These are phyloP conservation scores for Tulasnella sp. DNA, from an alignment of 768 basidiomycete species.

Conservation along the genomic window DNA sequence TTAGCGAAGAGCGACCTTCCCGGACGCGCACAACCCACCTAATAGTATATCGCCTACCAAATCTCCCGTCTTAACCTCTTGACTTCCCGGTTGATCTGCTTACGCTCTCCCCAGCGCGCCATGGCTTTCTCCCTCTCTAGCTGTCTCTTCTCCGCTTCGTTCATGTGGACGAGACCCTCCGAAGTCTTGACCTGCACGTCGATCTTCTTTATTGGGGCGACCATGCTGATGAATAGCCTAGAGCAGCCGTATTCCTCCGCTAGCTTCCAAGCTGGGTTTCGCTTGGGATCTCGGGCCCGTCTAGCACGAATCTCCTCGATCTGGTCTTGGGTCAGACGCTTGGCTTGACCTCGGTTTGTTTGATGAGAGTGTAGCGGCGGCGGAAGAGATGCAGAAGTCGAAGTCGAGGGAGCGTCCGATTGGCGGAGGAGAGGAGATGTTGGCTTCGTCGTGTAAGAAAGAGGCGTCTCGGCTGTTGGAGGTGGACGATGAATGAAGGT, in stretches of 20 bases:
- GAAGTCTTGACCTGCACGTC: neutral
- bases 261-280: constrained; percentile 52
- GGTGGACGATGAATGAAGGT: constrained; percentile 83
- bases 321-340: constrained; percentile 39
- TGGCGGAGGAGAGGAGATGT: constrained; percentile 56
- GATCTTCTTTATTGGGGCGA: constrained; percentile 48
- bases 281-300: constrained; percentile 42
- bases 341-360: constrained; percentile 19
- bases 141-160: constrained; percentile 34
- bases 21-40: neutral
- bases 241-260: constrained; percentile 70
- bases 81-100: constrained; percentile 49
- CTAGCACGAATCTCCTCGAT: constrained; percentile 48
- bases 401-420: constrained; percentile 12
- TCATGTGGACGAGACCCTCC: constrained; percentile 26
- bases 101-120: constrained; percentile 61
- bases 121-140: constrained; percentile 36
- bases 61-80: constrained; percentile 53
- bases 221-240: constrained; percentile 48
- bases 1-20: neutral
- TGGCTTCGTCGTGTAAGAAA: constrained; percentile 57
- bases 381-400: neutral
- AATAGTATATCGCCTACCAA: constrained; percentile 39
- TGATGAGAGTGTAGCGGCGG: constrained; percentile 20
- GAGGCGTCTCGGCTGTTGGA: constrained; percentile 60